A percentile compares a stretch with the other conserved stretches of the same genome.
Conservation (phyloP, 2,329 filamentous ascomycete species). For the Cordyceps tenuipes region DNA sequence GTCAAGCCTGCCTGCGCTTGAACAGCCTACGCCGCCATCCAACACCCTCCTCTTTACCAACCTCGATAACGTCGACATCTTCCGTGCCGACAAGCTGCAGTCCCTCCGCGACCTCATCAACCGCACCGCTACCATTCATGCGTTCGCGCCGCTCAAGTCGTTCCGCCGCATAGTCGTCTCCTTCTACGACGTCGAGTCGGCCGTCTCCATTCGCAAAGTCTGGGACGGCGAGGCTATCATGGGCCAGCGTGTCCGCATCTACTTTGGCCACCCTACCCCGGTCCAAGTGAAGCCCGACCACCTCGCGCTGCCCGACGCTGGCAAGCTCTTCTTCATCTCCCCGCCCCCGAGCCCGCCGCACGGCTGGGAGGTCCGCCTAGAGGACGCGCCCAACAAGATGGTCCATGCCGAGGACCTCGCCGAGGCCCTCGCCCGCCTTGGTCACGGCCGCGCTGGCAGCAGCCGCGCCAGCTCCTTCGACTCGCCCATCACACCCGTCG, state of each 20-base stretch:
- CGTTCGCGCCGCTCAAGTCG: conserved; percentile 72
- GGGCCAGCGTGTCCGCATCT: conserved; percentile 60
- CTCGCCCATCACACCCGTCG: conserved; percentile 34
- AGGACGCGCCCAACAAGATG: conserved; percentile 62
- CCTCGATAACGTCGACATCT: conserved; percentile 64
- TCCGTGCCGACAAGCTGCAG: conserved; percentile 64
- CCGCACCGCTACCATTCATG: conserved; percentile 62
- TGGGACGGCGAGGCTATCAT: conserved; percentile 69
- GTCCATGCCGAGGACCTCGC: conserved; percentile 63
- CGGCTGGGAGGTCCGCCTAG: conserved; percentile 59
- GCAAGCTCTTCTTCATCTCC: conserved; percentile 66
- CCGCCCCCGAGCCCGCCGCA: conserved; percentile 60
- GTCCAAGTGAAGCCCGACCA: conserved; percentile 47
- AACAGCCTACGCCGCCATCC: conserved; percentile 64
- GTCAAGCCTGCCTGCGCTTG: conserved; percentile 60
- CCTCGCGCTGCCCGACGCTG: conserved; percentile 58
- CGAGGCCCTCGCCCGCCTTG: conserved; percentile 55
- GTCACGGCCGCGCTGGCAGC: conserved; percentile 31
- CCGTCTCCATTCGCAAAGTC: conserved; percentile 60
- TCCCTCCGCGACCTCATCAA: conserved; percentile 64
- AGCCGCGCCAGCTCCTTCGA: conserved; percentile 15
- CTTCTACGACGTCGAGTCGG: conserved; percentile 62
- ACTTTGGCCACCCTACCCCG: conserved; percentile 57
- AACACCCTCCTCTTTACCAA: conserved; percentile 84
- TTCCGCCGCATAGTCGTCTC: conserved; percentile 76